Percentiles rank a stretch among this genome's conserved stretches.
phyloP scores from a whole-genome alignment of 441 rosid species.

The Croton setiger region DNA sequence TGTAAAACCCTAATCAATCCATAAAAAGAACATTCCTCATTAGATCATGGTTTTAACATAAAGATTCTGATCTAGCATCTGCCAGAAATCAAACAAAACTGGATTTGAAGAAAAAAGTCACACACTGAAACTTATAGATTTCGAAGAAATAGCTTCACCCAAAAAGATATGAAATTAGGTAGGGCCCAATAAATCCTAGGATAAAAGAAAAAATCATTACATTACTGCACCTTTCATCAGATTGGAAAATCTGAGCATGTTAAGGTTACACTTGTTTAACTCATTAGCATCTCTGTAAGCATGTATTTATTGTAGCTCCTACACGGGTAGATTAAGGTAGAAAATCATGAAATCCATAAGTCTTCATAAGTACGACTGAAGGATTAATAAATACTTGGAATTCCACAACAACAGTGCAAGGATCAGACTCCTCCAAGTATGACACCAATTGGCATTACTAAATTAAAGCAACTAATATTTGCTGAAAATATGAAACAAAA shows the following conservation, averaged over 20 bases:
- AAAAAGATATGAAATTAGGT: not conserved
- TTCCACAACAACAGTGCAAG: not conserved
- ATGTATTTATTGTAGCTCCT: not conserved
- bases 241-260: not conserved
- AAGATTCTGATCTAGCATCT: slow-evolving; percentile 1
- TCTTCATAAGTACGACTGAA: not conserved
- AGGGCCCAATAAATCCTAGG: not conserved
- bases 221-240: not conserved
- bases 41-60: slow-evolving; percentile 3
- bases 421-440: not conserved
- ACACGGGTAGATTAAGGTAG: slow-evolving; percentile 4
- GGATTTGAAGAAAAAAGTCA: not conserved
- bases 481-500: not conserved
- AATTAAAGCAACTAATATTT: not conserved
- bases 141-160: not conserved
- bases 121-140: not conserved
- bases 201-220: not conserved
- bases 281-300: not conserved
- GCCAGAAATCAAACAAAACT: not conserved
- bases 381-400: not conserved
- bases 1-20: slow-evolving; percentile 65
- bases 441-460: not conserved
- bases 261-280: not conserved
- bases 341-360: not conserved
- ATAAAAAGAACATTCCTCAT: slow-evolving; percentile 4